A percentile compares a stretch with the other conserved stretches of the same genome.
Evolutionary conservation across 805 yeast species (phyloP).

Genomic region (Cyberlindnera nakhonratchasimensis): DNA sequence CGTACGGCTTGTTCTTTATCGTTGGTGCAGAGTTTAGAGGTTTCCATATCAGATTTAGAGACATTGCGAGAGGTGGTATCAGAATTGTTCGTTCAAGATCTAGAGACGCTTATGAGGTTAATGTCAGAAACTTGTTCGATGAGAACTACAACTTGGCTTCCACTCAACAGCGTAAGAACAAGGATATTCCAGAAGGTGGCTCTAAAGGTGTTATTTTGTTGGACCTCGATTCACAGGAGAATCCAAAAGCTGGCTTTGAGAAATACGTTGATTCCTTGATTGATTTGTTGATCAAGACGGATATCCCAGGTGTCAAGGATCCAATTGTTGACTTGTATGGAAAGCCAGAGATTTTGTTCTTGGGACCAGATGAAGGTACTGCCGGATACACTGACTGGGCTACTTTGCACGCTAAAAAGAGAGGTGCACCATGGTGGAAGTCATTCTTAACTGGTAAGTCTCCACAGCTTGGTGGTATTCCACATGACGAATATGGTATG

Average conservation of each 20-base stretch:
- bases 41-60: constrained; percentile 94
- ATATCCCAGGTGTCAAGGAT: constrained; percentile 31
- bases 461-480: constrained; percentile 91
- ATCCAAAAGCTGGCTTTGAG: constrained; percentile 80
- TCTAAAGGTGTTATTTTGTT: constrained; percentile 94
- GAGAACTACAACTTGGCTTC: constrained; percentile 94
- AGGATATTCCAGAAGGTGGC: constrained; percentile 99
- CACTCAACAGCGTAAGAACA: constrained; percentile 95
- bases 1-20: constrained; percentile 91
- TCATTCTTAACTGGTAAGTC: constrained; percentile 96
- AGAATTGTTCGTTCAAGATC: constrained; percentile 89
- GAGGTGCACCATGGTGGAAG: constrained; percentile 98
- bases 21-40: constrained; percentile 97
- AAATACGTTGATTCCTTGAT: constrained; percentile 90
- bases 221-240: constrained; percentile 65
- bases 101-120: constrained; percentile 77
- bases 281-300: constrained; percentile 78
- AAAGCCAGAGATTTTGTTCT: constrained; percentile 84
- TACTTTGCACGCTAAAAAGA: constrained; percentile 81
- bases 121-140: constrained; percentile 86
- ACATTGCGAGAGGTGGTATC: constrained; percentile 97
- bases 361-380: constrained; percentile 99
- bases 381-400: constrained; percentile 98
- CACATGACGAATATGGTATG: constrained; percentile 98
- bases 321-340: constrained; percentile 80